phyloP scores from a whole-genome alignment of 2,329 filamentous ascomycete species.

The Alternaria infectoria region DNA sequence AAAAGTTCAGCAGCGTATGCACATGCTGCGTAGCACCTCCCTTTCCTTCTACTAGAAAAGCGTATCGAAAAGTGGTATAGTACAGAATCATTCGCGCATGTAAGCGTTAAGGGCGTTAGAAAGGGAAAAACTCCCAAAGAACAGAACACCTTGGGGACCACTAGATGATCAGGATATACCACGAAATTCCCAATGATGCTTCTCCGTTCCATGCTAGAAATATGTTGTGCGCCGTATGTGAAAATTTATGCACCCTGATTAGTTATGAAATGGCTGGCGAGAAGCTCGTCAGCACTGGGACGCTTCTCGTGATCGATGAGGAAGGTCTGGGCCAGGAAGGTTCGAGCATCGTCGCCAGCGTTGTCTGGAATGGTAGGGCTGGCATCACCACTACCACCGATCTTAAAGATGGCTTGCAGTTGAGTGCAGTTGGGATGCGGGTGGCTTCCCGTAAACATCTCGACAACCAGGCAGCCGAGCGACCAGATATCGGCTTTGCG shows the following conservation, averaged over 20 bases:
- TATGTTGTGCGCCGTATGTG: constrained; percentile 3
- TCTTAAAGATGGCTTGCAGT: constrained; percentile 98
- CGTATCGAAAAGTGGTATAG: constrained; percentile 20
- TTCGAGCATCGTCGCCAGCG: constrained; percentile 81
- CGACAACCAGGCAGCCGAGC: constrained; percentile 92
- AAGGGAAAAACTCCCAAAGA: not conserved
- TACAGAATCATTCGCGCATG: constrained; percentile 23
- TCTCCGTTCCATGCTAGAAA: constrained; percentile 13
- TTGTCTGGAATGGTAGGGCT: constrained; percentile 87
- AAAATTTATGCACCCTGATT: constrained; percentile 59
- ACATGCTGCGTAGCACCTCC: not conserved
- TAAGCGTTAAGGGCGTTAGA: constrained; percentile 17
- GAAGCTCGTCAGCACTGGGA: constrained; percentile 88
- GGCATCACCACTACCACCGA: constrained; percentile 80
- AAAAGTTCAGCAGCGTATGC: not conserved
- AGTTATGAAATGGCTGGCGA: constrained; percentile 81
- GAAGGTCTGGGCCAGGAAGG: constrained; percentile 87
- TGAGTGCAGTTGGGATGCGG: constrained; percentile 98
- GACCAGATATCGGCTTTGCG: constrained; percentile 99
- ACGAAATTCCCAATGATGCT: constrained; percentile 7
- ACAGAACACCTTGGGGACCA: not conserved
- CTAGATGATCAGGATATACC: not conserved
- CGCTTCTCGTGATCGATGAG: constrained; percentile 93
- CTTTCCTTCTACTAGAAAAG: not conserved
- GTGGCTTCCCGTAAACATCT: constrained; percentile 98